Base-by-base conservation (phyloP, 257 asterid genomes). In the Fraxinus excelsior region DNA sequence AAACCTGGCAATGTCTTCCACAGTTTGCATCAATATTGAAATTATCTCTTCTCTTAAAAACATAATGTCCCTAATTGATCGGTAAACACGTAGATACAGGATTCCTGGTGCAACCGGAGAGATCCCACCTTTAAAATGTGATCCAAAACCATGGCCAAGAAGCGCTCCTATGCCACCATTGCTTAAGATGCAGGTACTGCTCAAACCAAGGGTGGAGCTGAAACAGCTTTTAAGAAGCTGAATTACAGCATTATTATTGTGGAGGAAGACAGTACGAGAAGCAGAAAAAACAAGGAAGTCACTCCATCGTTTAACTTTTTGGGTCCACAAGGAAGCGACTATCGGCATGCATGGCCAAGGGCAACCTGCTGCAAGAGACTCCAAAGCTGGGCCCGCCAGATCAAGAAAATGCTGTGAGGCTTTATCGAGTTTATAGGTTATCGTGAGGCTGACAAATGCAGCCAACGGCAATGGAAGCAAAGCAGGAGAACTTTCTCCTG, bases 261-360 rank as follows among this genome's bases (percentile, higher is more conserved):
- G 97, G 2, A 95, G 93, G 86, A 95, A 95, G 81, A 93, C 98
- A 0, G 99, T 95, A 14, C 99, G 90, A 28, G 99, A 95, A 72
- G 98, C 96, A 23, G 99, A 95, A 65, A 95, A 95, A 73, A 90
- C 91, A 32, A 95, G 97, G 81, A 88, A 95, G 82, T 95, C 99
- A 25, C 94, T 90, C 99, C 99, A 95, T 10, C 91, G 86, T 78
- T 93, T 93, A 0, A 92, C 99, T 80, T 95, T 95, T 80, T 95
- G 99, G 73, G 97, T 93, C 99, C 99, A 95, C 58, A 95, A 62
- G 66, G 99, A 95, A 70, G 98, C 97, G 67, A 95, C 99, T 70
- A 93, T 90, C 5, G 98, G 97, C 99, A 93, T 93, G 87, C 99
- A 95, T 34, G 99, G 99, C 98, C 99, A 95, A 0, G 98, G 99